Conservation (phyloP, 495 filamentous ascomycete genomes). For the Echria macrotheca region DNA sequence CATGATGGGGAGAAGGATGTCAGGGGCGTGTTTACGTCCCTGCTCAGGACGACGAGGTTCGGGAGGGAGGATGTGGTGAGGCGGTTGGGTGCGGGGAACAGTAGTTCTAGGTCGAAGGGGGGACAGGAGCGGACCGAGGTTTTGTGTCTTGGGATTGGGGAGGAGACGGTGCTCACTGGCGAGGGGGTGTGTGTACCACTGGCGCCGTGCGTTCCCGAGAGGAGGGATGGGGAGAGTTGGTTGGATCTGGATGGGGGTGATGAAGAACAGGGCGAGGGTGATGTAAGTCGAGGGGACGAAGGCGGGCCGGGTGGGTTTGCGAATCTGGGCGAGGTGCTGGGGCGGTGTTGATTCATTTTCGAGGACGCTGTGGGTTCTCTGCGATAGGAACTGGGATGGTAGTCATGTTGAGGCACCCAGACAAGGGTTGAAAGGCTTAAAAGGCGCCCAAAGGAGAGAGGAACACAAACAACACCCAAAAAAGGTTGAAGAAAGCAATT, state of each 20-base stretch:
- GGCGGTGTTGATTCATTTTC: too few species aligned
- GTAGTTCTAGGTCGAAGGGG: not conserved
- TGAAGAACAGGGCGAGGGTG: too few species aligned
- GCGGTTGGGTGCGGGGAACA: conserved; percentile 1
- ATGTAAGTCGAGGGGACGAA: too few species aligned
- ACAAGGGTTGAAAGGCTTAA: too few species aligned
- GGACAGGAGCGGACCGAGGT: conserved; percentile 19
- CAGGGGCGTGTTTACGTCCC: conserved; percentile 45
- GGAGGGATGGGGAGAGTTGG: not conserved
- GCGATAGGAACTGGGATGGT: too few species aligned
- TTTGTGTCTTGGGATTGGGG: conserved; percentile 26
- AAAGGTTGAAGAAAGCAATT: too few species aligned
- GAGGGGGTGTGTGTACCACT: conserved; percentile 10
- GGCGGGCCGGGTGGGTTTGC: too few species aligned
- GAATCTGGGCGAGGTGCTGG: too few species aligned
- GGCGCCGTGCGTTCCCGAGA: not conserved
- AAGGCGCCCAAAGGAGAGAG: too few species aligned
- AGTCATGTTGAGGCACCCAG: too few species aligned
- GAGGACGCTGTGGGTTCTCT: too few species aligned
- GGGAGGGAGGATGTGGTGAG: conserved; percentile 37
- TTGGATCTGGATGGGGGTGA: not conserved
- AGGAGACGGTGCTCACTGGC: conserved; percentile 28
- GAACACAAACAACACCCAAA: too few species aligned
- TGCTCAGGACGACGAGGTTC: conserved; percentile 44
- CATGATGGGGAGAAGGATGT: conserved; percentile 62